phyloP scores from a whole-genome alignment of 495 filamentous ascomycete genomes.

The Rostrohypoxylon terebratum region DNA sequence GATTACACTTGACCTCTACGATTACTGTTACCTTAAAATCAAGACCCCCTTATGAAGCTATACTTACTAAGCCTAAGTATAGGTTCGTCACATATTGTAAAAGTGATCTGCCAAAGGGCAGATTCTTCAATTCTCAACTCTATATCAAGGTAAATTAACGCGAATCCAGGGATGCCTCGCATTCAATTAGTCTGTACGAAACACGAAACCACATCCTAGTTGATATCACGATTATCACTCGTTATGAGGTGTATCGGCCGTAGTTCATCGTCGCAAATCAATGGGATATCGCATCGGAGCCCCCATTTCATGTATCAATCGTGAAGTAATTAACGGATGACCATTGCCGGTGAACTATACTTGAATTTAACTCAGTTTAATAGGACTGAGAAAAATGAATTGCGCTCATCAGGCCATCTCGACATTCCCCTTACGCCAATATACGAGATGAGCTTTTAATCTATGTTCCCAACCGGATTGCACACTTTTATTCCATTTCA shows the following conservation, averaged over 20 bases:
- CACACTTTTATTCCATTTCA: not conserved
- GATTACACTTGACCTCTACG: no score
- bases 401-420: not conserved
- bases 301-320: not conserved
- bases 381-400: not conserved
- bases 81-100: no score
- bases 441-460: not conserved
- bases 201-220: not conserved
- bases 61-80: no score
- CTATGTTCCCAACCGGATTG: not conserved
- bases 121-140: not conserved
- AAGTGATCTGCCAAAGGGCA: not conserved
- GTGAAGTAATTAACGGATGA: no score
- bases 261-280: not conserved
- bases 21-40: no score
- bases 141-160: not conserved
- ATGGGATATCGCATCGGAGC: not conserved
- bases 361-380: no score
- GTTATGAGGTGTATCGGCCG: not conserved
- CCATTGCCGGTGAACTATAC: no score
- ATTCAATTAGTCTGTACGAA: not conserved
- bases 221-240: not conserved
- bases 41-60: no score
- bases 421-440: not conserved
- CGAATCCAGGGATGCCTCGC: not conserved